Evolutionary conservation across 1,284 basidiomycete species (phyloP).

Genomic region (Cryptococcus sp.): DNA sequence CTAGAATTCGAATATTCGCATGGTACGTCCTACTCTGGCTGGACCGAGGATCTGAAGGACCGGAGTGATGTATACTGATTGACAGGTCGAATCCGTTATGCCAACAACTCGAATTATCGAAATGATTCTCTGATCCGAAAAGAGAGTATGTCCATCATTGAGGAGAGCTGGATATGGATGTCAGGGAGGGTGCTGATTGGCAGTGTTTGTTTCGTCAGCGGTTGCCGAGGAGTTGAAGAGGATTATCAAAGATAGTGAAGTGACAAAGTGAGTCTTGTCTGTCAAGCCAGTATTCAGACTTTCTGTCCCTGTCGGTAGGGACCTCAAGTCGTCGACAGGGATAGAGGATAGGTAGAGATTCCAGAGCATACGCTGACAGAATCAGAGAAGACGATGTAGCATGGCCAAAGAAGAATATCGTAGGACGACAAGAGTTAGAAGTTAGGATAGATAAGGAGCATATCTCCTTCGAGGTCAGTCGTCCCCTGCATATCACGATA

Average conservation of each 20-base stretch:
- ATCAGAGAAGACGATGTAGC: conserved; percentile 91
- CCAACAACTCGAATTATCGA: conserved; percentile 98
- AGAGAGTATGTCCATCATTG: conserved; percentile 69
- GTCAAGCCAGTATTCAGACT: not conserved
- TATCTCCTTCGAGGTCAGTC: conserved; percentile 88
- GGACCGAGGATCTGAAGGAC: not conserved
- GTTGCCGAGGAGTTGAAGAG: conserved; percentile 90
- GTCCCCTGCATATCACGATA: not conserved
- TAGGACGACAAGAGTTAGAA: conserved; percentile 96
- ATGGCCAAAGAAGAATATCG: conserved; percentile 98
- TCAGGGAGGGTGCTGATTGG: not conserved
- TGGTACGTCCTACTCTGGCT: conserved; percentile 47
- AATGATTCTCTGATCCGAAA: conserved; percentile 96
- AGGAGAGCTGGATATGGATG: too few species aligned
- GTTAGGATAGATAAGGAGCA: conserved; percentile 91
- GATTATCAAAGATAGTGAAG: conserved; percentile 91
- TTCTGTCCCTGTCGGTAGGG: too few species aligned
- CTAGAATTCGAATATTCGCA: conserved; percentile 98
- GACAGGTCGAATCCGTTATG: conserved; percentile 79
- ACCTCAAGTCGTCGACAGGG: too few species aligned
- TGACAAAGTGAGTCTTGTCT: conserved; percentile 69
- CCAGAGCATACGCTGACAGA: not conserved
- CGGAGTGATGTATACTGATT: not conserved
- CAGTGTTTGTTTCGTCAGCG: conserved; percentile 91
- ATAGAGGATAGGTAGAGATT: not conserved